A percentile compares a stretch with the other conserved stretches of the same genome.
These are phyloP conservation scores for Prototheca wickerhamii DNA, from an alignment of 163 green algal genomes.

Conservation along the genomic window DNA sequence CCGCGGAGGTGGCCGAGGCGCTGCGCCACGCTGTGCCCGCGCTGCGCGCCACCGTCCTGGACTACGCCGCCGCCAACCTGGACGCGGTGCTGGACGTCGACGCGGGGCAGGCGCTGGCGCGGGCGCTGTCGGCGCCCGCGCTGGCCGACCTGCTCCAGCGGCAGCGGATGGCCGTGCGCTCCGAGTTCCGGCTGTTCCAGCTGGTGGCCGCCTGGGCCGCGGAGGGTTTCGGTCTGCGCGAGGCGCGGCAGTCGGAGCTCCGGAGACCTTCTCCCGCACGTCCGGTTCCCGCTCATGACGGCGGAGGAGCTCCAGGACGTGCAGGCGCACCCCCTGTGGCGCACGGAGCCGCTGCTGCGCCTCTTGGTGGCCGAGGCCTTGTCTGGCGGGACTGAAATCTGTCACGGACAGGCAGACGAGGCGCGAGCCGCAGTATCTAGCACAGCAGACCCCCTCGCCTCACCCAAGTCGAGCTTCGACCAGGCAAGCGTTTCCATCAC, in stretches of 20 bases:
- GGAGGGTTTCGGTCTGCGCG: not conserved
- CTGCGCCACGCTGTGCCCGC: slow-evolving; percentile 36
- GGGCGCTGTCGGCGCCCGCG: slow-evolving; percentile 14
- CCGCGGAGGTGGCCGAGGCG: slow-evolving; percentile 47
- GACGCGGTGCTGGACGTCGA: slow-evolving; percentile 4
- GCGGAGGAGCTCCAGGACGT: slow-evolving; percentile 28
- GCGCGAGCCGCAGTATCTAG: not conserved
- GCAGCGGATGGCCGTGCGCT: slow-evolving; percentile 21
- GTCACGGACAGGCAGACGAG: slow-evolving; percentile 1
- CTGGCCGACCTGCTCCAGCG: slow-evolving; percentile 35
- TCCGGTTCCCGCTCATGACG: slow-evolving; percentile 62
- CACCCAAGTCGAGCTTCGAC: no score
- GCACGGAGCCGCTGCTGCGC: slow-evolving; percentile 18
- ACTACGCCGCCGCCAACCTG: slow-evolving; percentile 24
- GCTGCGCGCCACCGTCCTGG: slow-evolving; percentile 13
- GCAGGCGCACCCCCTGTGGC: slow-evolving; percentile 9
- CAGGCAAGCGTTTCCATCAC: no score
- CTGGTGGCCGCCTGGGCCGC: not conserved
- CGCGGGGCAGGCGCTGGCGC: slow-evolving; percentile 3
- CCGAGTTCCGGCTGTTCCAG: not conserved
- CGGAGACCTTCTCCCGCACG: slow-evolving; percentile 37
- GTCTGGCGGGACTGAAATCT: no score
- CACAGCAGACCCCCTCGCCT: no score
- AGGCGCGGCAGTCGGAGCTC: not conserved
- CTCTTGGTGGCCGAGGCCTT: slow-evolving; percentile 42